These are phyloP conservation scores for Penicillium brevicompactum DNA, from an alignment of 2,329 filamentous ascomycete species.

Conservation along the genomic window DNA sequence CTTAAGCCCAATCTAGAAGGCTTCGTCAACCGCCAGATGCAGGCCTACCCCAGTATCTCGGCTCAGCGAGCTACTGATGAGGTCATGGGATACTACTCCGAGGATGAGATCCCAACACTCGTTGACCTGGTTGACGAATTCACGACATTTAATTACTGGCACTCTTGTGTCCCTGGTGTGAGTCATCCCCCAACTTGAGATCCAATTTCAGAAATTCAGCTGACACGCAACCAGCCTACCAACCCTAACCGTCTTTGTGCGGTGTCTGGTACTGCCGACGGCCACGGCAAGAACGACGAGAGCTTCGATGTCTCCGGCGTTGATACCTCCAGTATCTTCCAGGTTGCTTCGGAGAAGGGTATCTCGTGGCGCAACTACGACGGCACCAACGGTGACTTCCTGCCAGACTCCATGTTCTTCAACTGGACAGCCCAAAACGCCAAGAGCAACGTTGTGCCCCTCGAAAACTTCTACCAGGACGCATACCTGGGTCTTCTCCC, in stretches of 20 bases:
- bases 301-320: constrained; percentile 31
- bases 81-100: constrained; percentile 47
- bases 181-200: constrained; percentile 18
- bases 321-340: constrained; percentile 41
- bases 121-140: constrained; percentile 43
- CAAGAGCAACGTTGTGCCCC: constrained; percentile 27
- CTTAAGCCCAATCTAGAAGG: constrained; percentile 33
- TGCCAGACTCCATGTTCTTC: constrained; percentile 32
- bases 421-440: constrained; percentile 31
- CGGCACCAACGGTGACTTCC: constrained; percentile 32
- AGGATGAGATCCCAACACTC: constrained; percentile 43
- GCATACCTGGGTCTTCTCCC: constrained; percentile 33
- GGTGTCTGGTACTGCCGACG: constrained; percentile 28
- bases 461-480: constrained; percentile 37
- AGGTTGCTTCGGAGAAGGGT: constrained; percentile 31
- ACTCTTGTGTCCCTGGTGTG: constrained; percentile 44
- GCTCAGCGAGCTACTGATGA: constrained; percentile 35
- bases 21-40: constrained; percentile 42
- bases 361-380: constrained; percentile 38
- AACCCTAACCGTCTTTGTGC: constrained; percentile 45
- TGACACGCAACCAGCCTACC: constrained; percentile 36
- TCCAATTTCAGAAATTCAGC: not conserved
- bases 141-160: constrained; percentile 47
- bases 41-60: constrained; percentile 31
- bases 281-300: constrained; percentile 32